A percentile compares a stretch with the other conserved stretches of the same genome.
phyloP scores from a whole-genome alignment of 306 rosid species.

The Inga laurina region DNA sequence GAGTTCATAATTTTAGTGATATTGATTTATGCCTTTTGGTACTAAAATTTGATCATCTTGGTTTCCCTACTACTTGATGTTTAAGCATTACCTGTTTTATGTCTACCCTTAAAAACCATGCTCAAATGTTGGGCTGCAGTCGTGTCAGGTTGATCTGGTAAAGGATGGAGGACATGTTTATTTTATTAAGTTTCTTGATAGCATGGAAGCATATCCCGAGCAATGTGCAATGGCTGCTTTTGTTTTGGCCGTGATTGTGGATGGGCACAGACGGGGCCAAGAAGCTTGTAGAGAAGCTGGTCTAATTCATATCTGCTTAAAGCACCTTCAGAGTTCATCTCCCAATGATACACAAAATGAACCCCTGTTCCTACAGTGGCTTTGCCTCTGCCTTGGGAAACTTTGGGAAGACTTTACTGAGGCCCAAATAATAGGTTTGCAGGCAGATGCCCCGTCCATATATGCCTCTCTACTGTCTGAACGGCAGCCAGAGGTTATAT shows the following conservation, averaged over 20 bases:
- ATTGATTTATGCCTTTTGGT: background rate
- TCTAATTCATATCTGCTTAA: conserved; percentile 83
- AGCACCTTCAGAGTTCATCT: conserved; percentile 83
- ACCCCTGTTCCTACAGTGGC: conserved; percentile 99
- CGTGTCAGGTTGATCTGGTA: conserved; percentile 98
- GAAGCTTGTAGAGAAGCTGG: conserved; percentile 91
- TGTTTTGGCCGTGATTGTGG: conserved; percentile 96
- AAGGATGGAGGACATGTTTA: conserved; percentile 94
- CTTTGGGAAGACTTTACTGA: conserved; percentile 90
- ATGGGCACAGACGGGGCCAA: conserved; percentile 94
- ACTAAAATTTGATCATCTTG: background rate
- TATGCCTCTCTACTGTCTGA: conserved; percentile 68
- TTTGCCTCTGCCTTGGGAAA: conserved; percentile 96
- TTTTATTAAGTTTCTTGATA: conserved; percentile 96
- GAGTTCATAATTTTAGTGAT: background rate
- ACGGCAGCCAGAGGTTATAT: conserved; percentile 91
- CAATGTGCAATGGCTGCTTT: conserved; percentile 99
- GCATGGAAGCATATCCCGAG: conserved; percentile 88
- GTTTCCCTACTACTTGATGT: background rate
- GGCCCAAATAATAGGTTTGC: conserved; percentile 84
- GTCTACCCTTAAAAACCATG: conserved; percentile 20
- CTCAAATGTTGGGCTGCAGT: conserved; percentile 58
- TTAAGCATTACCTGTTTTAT: conserved; percentile 12
- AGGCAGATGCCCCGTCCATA: conserved; percentile 76
- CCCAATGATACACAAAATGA: conserved; percentile 84